phyloP scores from a whole-genome alignment of 2,329 filamentous ascomycete genomes.

The Corynespora cassiicola region DNA sequence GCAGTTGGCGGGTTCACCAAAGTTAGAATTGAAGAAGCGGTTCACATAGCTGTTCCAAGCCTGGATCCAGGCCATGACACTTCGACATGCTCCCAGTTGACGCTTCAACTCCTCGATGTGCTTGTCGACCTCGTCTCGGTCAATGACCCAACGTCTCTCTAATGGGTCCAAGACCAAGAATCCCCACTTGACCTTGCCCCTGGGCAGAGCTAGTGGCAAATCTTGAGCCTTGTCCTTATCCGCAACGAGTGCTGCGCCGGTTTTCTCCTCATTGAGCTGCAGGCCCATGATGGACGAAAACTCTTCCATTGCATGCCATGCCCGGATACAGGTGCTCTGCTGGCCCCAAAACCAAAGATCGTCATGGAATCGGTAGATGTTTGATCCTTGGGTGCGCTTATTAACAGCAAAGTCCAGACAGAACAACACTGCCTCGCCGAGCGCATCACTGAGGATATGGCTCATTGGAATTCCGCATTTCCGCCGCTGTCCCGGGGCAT shows the following conservation, averaged over 20 bases:
- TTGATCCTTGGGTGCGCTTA: constrained; percentile 58
- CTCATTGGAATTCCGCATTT: constrained; percentile 66
- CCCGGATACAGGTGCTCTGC: constrained; percentile 59
- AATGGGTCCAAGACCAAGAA: constrained; percentile 63
- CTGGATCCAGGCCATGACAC: constrained; percentile 65
- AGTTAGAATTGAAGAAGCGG: constrained; percentile 65
- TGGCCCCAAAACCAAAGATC: constrained; percentile 73
- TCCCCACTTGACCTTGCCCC: constrained; percentile 64
- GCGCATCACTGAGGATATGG: constrained; percentile 64
- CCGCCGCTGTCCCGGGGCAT: constrained; percentile 52
- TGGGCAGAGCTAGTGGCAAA: constrained; percentile 50
- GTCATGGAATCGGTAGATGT: constrained; percentile 69
- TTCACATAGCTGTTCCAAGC: constrained; percentile 66
- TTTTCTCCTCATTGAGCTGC: constrained; percentile 65
- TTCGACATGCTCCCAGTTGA: constrained; percentile 63
- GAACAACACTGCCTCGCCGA: constrained; percentile 68
- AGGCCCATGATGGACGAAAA: constrained; percentile 65
- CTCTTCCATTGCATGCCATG: constrained; percentile 64
- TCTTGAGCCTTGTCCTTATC: constrained; percentile 23
- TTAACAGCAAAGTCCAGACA: constrained; percentile 71
- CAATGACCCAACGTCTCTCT: constrained; percentile 64
- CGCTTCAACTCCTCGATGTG: constrained; percentile 66
- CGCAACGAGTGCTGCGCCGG: constrained; percentile 54
- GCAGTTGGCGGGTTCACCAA: constrained; percentile 62
- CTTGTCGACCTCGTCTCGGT: constrained; percentile 63